Evolutionary conservation across 805 yeast genomes (phyloP), one percentile per base, ranked within the genome.

Genomic region (Dipodascus albidus): DNA sequence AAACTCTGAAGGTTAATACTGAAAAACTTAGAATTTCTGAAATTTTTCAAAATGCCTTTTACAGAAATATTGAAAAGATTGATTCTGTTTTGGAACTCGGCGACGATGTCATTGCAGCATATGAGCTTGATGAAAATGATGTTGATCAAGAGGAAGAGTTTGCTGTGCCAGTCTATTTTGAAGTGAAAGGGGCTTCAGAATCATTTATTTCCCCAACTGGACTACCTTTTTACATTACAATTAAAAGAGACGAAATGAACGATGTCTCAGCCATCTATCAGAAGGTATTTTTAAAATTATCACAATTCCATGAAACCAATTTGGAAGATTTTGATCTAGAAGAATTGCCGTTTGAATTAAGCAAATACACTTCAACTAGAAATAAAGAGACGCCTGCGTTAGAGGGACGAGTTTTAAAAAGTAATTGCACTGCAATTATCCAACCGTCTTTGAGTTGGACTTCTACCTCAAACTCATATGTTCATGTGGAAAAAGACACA

Each of bases 211-310:
- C 44, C 6, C 44, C 44, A 1, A 85, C 88, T 68, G 95, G 89
- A 1, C 65, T 82, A 1, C 98, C 98, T 1, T 80, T 87, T 60
- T 82, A 89, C 59, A 71, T 89, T 24, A 74, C 81, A 0, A 61
- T 88, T 11, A 52, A 74, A 1, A 70, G 72, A 35, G 73, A 71
- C 1, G 91, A 85, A 41, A 65, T 74, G 3, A 60, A 62, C 2
- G 81, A 87, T 22, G 81, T 77, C 62, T 84, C 83, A 3, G 61
- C 66, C 1, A 80, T 89, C 4, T 38, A 69, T 84, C 58, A 63
- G 64, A 21, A 85, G 83, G 60, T 60, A 88, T 24, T 81, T 54
- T 14, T 6, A 38, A 38, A 38, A 14, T 17, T 38, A n/a, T 14
- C 44, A 6, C 44, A 6, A 3, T 38, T 38, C 20, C 9, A 38